Evolutionary conservation across 2,329 filamentous ascomycete species (phyloP).

Genomic region (Podosphaera fusca): DNA sequence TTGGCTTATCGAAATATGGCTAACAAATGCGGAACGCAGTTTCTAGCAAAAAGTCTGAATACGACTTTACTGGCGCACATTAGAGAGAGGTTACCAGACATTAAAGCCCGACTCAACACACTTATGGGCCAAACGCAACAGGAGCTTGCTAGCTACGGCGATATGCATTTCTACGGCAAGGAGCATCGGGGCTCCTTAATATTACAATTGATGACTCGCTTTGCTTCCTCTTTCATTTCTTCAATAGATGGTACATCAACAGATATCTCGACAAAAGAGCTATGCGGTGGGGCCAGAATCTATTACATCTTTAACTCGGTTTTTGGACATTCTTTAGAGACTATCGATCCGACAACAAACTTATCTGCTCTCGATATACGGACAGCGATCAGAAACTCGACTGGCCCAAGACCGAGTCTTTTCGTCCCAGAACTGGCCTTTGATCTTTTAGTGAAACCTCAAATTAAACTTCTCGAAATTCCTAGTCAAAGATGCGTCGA

Average conservation of each 20-base stretch:
- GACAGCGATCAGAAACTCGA: conserved; percentile 94
- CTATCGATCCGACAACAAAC: conserved; percentile 89
- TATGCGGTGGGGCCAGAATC: conserved; percentile 16
- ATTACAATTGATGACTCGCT: conserved; percentile 91
- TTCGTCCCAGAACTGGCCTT: conserved; percentile 97
- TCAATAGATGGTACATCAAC: conserved; percentile 97
- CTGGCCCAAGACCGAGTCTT: conserved; percentile 77
- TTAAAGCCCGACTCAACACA: conserved; percentile 92
- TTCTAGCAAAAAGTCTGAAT: conserved; percentile 82
- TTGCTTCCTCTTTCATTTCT: conserved; percentile 91
- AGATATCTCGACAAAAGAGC: conserved; percentile 84
- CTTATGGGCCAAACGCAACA: conserved; percentile 99
- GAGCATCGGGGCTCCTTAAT: conserved; percentile 91
- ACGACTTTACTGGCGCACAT: conserved; percentile 91
- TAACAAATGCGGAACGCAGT: conserved; percentile 77
- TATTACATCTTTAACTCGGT: conserved; percentile 17
- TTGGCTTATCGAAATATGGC: conserved; percentile 95
- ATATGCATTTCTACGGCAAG: conserved; percentile 92
- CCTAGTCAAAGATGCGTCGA: conserved; percentile 94
- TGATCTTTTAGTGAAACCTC: conserved; percentile 88
- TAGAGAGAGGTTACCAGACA: conserved; percentile 82
- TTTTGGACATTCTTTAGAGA: conserved; percentile 87
- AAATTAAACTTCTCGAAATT: conserved; percentile 89
- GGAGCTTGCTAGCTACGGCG: conserved; percentile 90
- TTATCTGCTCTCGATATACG: conserved; percentile 85